Percentiles rank a stretch among this genome's conserved stretches.
Evolutionary conservation across 495 filamentous ascomycete genomes (phyloP).

Genomic region (Podospora australis): DNA sequence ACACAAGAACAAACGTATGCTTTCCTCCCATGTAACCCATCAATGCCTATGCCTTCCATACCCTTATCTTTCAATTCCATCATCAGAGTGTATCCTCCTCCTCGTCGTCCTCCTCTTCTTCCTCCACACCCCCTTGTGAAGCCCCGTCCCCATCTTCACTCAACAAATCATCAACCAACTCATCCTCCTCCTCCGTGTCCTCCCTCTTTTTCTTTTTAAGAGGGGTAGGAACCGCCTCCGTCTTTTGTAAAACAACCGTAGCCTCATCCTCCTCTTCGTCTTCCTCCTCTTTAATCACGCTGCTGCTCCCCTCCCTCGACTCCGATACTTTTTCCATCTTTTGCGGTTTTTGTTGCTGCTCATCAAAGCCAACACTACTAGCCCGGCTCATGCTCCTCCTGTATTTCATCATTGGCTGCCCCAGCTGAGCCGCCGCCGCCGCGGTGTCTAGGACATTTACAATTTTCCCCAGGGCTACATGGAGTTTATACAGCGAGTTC

Average conservation of each 20-base stretch:
- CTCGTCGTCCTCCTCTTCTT: conserved; percentile 3
- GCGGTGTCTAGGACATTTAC: conserved; percentile 47
- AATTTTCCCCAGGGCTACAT: conserved; percentile 58
- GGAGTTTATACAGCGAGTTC: conserved; percentile 74
- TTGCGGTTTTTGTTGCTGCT: conserved; percentile 5
- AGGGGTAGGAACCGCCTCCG: background rate
- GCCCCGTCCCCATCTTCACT: background rate
- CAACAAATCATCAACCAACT: conserved; percentile 1
- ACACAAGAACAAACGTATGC: no score
- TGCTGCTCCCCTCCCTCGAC: conserved; percentile 8
- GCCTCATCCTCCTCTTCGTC: conserved; percentile 15
- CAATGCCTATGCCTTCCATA: no score
- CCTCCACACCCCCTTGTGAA: background rate
- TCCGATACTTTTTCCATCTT: conserved; percentile 4
- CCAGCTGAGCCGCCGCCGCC: conserved; percentile 9
- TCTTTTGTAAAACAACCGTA: background rate
- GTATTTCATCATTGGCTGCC: conserved; percentile 13
- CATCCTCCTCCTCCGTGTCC: background rate
- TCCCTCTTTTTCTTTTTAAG: background rate
- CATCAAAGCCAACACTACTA: conserved; percentile 20
- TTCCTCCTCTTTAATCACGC: conserved; percentile 17
- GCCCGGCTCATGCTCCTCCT: conserved; percentile 33
- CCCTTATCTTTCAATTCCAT: background rate
- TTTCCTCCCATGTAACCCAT: no score
- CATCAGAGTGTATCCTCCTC: background rate